These are phyloP conservation scores for Eucalyptus polyanthemos DNA, from an alignment of 345 rosid species.

Conservation along the genomic window DNA sequence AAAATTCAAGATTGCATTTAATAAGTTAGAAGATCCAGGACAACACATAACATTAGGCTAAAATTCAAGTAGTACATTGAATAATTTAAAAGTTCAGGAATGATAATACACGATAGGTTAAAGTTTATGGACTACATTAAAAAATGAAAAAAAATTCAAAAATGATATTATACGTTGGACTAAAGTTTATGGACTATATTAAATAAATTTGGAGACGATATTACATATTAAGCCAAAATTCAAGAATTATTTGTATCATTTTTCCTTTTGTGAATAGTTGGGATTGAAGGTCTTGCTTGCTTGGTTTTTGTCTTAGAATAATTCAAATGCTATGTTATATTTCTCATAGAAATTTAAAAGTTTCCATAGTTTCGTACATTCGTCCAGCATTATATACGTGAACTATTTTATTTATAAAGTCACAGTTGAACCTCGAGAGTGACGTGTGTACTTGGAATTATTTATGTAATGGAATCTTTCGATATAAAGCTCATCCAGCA, in stretches of 20 bases:
- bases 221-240: too few relatives aligned
- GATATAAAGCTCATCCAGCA: too few relatives aligned
- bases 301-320: background rate
- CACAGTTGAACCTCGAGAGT: background rate
- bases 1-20: too few relatives aligned
- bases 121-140: too few relatives aligned
- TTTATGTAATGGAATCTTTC: too few relatives aligned
- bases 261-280: background rate
- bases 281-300: background rate
- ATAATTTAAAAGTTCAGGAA: rapidly evolving
- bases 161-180: rapidly evolving
- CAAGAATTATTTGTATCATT: background rate
- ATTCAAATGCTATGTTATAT: background rate
- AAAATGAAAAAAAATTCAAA: rapidly evolving
- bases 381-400: too few relatives aligned
- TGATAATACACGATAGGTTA: rapidly evolving
- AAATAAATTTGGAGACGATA: too few relatives aligned
- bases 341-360: background rate
- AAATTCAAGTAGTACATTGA: too few relatives aligned
- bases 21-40: rapidly evolving
- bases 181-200: background rate
- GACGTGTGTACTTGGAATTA: too few relatives aligned
- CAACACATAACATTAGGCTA: rapidly evolving
- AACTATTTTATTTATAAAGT: background rate
- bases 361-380: too few relatives aligned